Evolutionary conservation across 2,329 filamentous ascomycete genomes (phyloP).

Genomic region (Alternaria longipes): DNA sequence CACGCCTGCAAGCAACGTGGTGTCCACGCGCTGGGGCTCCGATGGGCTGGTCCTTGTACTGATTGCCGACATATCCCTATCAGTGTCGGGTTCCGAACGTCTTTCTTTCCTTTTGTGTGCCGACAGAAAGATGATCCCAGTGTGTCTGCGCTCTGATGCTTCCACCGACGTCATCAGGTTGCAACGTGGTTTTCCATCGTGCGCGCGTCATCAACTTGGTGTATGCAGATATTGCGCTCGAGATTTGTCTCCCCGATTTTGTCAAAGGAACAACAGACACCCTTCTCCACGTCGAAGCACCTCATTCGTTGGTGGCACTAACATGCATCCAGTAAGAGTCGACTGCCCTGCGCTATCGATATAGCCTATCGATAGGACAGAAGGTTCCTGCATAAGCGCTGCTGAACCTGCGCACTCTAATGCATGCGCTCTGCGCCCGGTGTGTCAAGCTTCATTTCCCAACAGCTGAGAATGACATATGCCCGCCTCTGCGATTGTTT

Average conservation of each 20-base stretch:
- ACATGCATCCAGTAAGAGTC: slow-evolving; percentile 4
- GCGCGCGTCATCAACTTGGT: not conserved
- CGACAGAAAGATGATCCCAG: not conserved
- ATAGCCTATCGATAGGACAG: slow-evolving; percentile 25
- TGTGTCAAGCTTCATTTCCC: slow-evolving; percentile 8
- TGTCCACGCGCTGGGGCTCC: not conserved
- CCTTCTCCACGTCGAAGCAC: not conserved
- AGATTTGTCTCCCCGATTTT: slow-evolving; percentile 10
- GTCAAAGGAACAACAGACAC: not conserved
- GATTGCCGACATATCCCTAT: not conserved
- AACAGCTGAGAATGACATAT: slow-evolving; percentile 4
- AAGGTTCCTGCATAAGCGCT: slow-evolving; percentile 27
- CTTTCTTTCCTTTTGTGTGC: slow-evolving; percentile 2
- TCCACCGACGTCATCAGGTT: slow-evolving; percentile 9
- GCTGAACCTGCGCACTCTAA: slow-evolving; percentile 14
- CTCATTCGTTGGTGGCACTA: slow-evolving; percentile 1
- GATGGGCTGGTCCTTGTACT: not conserved
- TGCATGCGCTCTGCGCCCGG: slow-evolving; percentile 1
- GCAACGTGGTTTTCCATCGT: not conserved
- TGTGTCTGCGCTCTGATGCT: not conserved
- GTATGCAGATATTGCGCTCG: slow-evolving; percentile 4
- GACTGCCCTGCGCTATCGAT: slow-evolving; percentile 14
- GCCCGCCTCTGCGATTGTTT: not conserved
- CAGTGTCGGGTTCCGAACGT: not conserved
- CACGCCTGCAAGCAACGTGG: not conserved